Percentiles rank a stretch among this genome's conserved stretches.
phyloP scores from a whole-genome alignment of 164 flowering plant genomes.

The Brasenia schreberi region DNA sequence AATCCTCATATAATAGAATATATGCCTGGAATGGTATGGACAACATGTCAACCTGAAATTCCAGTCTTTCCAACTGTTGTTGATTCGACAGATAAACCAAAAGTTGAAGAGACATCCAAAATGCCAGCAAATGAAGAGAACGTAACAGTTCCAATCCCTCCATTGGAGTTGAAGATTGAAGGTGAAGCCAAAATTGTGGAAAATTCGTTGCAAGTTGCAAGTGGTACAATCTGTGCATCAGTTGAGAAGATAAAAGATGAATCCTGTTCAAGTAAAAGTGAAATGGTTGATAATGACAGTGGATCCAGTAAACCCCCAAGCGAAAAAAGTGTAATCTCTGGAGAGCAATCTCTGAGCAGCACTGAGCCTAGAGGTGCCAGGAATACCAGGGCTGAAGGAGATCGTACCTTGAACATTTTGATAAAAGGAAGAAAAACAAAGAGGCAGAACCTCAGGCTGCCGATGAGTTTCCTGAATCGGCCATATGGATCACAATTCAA shows the following conservation, averaged over 20 bases:
- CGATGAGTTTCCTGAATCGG: conserved; percentile 73
- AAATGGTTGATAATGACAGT: conserved; percentile 14
- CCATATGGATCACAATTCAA: conserved; percentile 89
- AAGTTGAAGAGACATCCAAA: conserved; percentile 19
- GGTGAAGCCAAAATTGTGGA: conserved; percentile 33
- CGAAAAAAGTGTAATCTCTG: conserved; percentile 8
- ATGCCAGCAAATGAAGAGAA: conserved; percentile 19
- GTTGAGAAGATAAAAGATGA: conserved; percentile 3
- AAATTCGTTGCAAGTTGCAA: neutral
- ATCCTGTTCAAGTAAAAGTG: conserved; percentile 13
- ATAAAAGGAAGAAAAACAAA: conserved; percentile 79
- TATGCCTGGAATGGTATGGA: conserved; percentile 62
- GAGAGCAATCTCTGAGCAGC: conserved; percentile 7
- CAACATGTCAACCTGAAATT: conserved; percentile 63
- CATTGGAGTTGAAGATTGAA: conserved; percentile 27
- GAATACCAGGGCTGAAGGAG: conserved; percentile 33
- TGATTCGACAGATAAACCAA: conserved; percentile 35
- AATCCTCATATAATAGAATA: conserved; percentile 50
- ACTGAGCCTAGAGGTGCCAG: conserved; percentile 17
- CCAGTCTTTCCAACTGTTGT: conserved; percentile 45
- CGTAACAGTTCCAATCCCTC: conserved; percentile 22
- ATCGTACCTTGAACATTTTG: conserved; percentile 70
- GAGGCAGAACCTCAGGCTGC: conserved; percentile 89
- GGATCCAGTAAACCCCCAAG: conserved; percentile 11
- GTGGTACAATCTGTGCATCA: neutral